Conservation (phyloP, 2,329 filamentous ascomycete genomes). For the Immersiporthe knoxdaviesiana region DNA sequence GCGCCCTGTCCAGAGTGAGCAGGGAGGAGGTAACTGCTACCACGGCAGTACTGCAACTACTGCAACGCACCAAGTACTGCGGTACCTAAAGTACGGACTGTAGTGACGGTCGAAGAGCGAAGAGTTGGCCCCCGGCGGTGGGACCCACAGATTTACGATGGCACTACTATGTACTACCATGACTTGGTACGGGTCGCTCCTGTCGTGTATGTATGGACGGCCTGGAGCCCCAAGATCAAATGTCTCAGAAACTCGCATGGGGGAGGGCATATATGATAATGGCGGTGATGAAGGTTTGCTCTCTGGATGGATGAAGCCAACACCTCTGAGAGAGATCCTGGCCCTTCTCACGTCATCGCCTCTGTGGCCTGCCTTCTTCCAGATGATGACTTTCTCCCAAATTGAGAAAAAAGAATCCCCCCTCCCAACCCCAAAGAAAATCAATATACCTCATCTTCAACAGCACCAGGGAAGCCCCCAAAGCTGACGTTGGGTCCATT, state of each 20-base stretch:
- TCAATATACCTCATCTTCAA: neutral
- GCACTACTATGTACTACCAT: too few relatives aligned
- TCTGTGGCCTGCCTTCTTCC: neutral
- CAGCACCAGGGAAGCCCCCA: neutral
- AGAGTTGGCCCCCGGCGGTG: neutral
- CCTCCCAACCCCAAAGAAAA: too few relatives aligned
- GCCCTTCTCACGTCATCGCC: constrained; percentile 7
- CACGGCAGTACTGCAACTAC: neutral
- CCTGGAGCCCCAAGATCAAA: neutral
- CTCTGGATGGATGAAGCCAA: neutral
- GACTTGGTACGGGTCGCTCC: neutral
- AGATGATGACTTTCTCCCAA: neutral
- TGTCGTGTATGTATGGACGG: neutral
- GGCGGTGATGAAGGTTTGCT: neutral
- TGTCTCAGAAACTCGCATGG: neutral
- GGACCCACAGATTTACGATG: neutral
- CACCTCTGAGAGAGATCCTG: neutral
- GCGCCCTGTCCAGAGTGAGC: neutral
- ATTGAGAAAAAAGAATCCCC: neutral
- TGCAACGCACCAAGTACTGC: neutral
- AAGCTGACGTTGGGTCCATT: neutral
- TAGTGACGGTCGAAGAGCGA: neutral
- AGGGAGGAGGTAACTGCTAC: neutral
- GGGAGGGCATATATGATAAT: neutral
- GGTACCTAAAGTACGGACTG: neutral